Evolutionary conservation across 805 yeast genomes (phyloP), one percentile per base, ranked within the genome.

Genomic region (Yarrowia sp.): DNA sequence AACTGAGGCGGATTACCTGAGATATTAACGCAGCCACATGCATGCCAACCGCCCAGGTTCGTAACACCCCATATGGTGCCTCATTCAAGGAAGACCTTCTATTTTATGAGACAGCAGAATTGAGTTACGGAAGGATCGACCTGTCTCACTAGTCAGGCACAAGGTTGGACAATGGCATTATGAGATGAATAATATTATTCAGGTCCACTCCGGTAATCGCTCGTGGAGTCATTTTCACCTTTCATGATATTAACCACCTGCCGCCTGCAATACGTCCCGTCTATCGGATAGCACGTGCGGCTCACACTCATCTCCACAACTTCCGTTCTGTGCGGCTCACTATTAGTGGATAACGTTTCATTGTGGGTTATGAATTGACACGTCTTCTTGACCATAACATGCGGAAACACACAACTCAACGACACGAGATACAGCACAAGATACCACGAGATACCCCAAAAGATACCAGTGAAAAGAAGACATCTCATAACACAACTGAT

Each of bases 101-200:
- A 12, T 12, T 41, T 10, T 45, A 10, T 7, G 50, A 22, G 50
- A 22, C 35, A 45, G 19, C 8, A 14, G 7, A 46, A 22, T 46
- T 46, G 50, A 46, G 35, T 46, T 46, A 5, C 50, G 35, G 50
- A 8, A 10, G 12, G 50, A 22, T 22, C 35, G 14, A 5, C 35
- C 46, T 46, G 50, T 46, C 50, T 46, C 50, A 46, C 50, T 46
- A 12, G 50, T 12, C 50, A 46, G 50, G 50, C 5, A 46, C 50
- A 46, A 46, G 35, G 50, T 46, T 46, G 50, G 10, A 22, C 12
- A 38, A 11, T 10, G 10, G 40, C 40, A 9, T 9, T 38, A 9
- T 38, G 12, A 38, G 10, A 2, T 9, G 3, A 38, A 11, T 8
- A 10, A 2, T 38, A 38, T 5, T 26, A 26, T 26, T 26, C 32